Percentiles rank a stretch among this genome's conserved stretches.
phyloP scores from a whole-genome alignment of 306 rosid genomes.

The Sindora glabra region DNA sequence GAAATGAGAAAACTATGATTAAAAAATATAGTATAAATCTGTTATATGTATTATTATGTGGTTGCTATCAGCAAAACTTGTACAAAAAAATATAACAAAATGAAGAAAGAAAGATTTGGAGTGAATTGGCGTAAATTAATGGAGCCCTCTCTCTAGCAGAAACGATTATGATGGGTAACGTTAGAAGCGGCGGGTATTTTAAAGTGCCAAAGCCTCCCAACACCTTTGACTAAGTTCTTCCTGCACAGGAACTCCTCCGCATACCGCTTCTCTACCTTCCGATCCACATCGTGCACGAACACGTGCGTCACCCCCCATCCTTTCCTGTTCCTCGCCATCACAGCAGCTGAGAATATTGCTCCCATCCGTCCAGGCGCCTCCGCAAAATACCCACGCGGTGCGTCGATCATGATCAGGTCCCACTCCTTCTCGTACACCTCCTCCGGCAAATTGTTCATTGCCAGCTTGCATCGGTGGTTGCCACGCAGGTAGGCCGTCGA shows the following conservation, averaged over 20 bases:
- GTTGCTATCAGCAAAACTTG: no score
- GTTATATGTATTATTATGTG: no score
- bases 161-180: not conserved
- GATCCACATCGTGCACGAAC: conserved; percentile 77
- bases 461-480: conserved; percentile 50
- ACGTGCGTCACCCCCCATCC: conserved; percentile 79
- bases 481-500: conserved; percentile 38
- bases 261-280: conserved; percentile 72
- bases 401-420: conserved; percentile 92
- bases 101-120: no score
- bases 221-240: conserved; percentile 43
- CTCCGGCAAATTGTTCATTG: conserved; percentile 55
- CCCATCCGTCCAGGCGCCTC: conserved; percentile 93
- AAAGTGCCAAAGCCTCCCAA: conserved; percentile 80
- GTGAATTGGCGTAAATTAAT: no score
- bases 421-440: conserved; percentile 73
- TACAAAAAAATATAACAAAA: no score
- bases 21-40: no score
- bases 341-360: conserved; percentile 83
- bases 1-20: no score
- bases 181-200: conserved; percentile 47
- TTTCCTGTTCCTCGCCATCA: conserved; percentile 66
- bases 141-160: no score
- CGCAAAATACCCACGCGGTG: conserved; percentile 69
- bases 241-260: conserved; percentile 75